A percentile compares a stretch with the other conserved stretches of the same genome.
These are phyloP conservation scores for Stemphylium vesicarium DNA, from an alignment of 2,329 filamentous ascomycete species.

Conservation along the genomic window DNA sequence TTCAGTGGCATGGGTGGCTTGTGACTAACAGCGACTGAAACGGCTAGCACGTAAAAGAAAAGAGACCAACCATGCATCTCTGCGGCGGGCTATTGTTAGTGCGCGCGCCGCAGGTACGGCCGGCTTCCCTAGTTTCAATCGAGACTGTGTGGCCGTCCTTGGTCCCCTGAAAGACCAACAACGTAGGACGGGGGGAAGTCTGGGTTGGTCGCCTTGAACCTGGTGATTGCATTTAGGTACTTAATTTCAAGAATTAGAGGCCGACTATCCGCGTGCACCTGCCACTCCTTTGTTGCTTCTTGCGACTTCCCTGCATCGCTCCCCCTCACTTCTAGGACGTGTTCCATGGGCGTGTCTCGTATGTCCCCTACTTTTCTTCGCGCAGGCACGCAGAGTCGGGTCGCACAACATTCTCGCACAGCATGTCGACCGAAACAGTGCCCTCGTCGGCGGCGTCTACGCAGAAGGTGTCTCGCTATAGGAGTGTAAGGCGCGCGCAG, in stretches of 20 bases:
- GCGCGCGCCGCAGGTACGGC: slow-evolving; percentile 6
- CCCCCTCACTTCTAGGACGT: slow-evolving; percentile 16
- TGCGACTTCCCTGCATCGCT: slow-evolving; percentile 3
- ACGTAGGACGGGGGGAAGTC: slow-evolving; percentile 9
- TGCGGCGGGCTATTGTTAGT: slow-evolving; percentile 15
- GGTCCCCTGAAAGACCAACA: slow-evolving; percentile 15
- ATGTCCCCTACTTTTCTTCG: slow-evolving; percentile 25
- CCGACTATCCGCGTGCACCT: slow-evolving; percentile 34
- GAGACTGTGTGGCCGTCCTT: slow-evolving; percentile 10
- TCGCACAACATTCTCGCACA: slow-evolving; percentile 30
- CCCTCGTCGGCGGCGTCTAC: slow-evolving; percentile 28
- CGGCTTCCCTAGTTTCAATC: slow-evolving; percentile 7
- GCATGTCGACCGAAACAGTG: slow-evolving; percentile 43
- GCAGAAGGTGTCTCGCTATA: slow-evolving; percentile 63
- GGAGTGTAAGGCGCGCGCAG: slow-evolving; percentile 60
- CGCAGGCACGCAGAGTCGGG: slow-evolving; percentile 29
- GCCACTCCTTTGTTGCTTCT: slow-evolving; percentile 20
- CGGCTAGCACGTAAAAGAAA: background rate
- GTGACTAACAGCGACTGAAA: background rate
- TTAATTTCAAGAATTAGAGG: slow-evolving; percentile 19
- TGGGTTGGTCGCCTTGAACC: slow-evolving; percentile 8
- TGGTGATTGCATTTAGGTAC: slow-evolving; percentile 19
- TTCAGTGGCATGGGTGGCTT: background rate
- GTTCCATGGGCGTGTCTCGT: slow-evolving; percentile 14
- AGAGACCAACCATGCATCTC: background rate